Evolutionary conservation across 495 filamentous ascomycete species (phyloP).

Genomic region (Hypomontagnella monticulosa): DNA sequence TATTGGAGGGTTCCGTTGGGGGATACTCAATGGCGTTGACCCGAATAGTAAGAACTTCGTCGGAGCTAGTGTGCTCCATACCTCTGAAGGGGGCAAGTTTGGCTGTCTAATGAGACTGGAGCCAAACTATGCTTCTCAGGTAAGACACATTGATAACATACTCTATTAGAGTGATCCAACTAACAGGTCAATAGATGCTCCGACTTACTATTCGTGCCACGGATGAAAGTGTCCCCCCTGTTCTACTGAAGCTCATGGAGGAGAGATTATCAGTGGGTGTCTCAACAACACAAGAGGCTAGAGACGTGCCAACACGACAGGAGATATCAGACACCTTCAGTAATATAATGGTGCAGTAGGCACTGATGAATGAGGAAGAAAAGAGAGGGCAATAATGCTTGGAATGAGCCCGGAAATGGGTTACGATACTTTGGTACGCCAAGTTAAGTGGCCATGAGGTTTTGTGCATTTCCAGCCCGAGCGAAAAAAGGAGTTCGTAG

Average conservation of each 20-base stretch:
- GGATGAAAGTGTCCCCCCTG: slow-evolving; percentile 83
- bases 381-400: slow-evolving; percentile 12
- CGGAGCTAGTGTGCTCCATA: slow-evolving; percentile 89
- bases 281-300: slow-evolving; percentile 51
- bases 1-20: slow-evolving; percentile 88
- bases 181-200: slow-evolving; percentile 76
- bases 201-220: slow-evolving; percentile 95
- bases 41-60: slow-evolving; percentile 92
- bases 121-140: slow-evolving; percentile 91
- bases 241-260: slow-evolving; percentile 86
- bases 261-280: slow-evolving; percentile 69
- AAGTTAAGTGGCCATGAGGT: slow-evolving; percentile 27
- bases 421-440: slow-evolving; percentile 21
- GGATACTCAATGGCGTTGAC: slow-evolving; percentile 84
- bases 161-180: slow-evolving; percentile 3
- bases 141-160: slow-evolving; percentile 48
- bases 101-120: slow-evolving; percentile 93
- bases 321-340: slow-evolving; percentile 61
- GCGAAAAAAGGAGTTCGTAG: slow-evolving; percentile 39
- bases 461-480: slow-evolving; percentile 41
- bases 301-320: slow-evolving; percentile 46
- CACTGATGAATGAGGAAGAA: background rate
- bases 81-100: slow-evolving; percentile 84
- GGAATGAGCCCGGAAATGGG: slow-evolving; percentile 9
- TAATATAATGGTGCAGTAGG: slow-evolving; percentile 59